Conservation (phyloP, 2,329 filamentous ascomycete species). For the Alternaria novae-zelandiae region DNA sequence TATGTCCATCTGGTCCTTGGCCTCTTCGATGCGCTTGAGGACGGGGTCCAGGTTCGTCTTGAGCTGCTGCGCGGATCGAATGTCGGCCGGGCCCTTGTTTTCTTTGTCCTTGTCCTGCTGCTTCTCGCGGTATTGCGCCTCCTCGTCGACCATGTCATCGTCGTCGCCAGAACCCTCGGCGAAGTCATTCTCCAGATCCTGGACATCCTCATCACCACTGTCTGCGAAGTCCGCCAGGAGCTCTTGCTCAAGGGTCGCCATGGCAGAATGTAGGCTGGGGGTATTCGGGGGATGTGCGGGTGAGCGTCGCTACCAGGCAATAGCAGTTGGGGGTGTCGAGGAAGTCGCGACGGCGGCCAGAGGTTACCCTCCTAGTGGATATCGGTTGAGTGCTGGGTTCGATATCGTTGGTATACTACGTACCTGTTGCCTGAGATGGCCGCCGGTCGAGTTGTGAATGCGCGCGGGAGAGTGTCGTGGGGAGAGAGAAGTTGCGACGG, state of each 20-base stretch:
- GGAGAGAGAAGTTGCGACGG: slow-evolving; percentile 8
- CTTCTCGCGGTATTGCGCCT: slow-evolving; percentile 60
- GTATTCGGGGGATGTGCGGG: background rate
- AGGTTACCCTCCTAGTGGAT: slow-evolving; percentile 30
- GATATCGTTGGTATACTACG: slow-evolving; percentile 22
- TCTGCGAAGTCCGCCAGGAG: slow-evolving; percentile 91
- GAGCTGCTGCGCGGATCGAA: slow-evolving; percentile 77
- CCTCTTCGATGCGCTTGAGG: slow-evolving; percentile 65
- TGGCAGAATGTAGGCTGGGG: slow-evolving; percentile 16
- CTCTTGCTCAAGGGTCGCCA: slow-evolving; percentile 93
- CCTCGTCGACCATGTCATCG: slow-evolving; percentile 66
- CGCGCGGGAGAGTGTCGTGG: slow-evolving; percentile 8
- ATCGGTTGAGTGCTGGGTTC: slow-evolving; percentile 27
- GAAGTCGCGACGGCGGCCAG: slow-evolving; percentile 26
- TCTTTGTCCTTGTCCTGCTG: slow-evolving; percentile 70
- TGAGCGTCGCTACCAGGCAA: background rate
- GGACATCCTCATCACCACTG: slow-evolving; percentile 66
- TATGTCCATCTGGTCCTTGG: slow-evolving; percentile 71
- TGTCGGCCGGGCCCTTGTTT: slow-evolving; percentile 72
- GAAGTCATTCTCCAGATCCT: slow-evolving; percentile 45
- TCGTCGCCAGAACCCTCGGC: slow-evolving; percentile 59
- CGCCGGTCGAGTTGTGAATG: slow-evolving; percentile 13
- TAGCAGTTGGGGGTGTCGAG: background rate
- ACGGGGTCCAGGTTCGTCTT: slow-evolving; percentile 84
- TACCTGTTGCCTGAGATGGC: slow-evolving; percentile 25